These are phyloP conservation scores for Asterophora lycoperdoides DNA, from an alignment of 768 basidiomycete species.

Conservation along the genomic window DNA sequence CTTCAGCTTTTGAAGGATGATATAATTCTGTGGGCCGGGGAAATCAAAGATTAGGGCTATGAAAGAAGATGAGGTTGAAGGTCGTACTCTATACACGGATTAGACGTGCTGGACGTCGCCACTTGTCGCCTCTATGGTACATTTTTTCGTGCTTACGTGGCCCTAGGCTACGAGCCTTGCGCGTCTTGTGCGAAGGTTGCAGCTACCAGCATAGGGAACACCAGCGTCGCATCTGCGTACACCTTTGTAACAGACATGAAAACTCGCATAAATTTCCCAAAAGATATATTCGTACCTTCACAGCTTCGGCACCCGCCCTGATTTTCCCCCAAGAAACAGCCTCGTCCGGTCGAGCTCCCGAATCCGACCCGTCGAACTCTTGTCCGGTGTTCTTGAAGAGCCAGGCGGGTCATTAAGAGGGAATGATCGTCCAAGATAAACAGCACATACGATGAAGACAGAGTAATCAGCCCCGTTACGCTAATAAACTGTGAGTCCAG, in stretches of 20 bases:
- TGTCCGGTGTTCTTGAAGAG: slow-evolving; percentile 86
- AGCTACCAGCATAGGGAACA: slow-evolving; percentile 92
- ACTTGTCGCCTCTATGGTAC: not conserved
- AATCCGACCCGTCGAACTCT: slow-evolving; percentile 98
- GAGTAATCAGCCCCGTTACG: slow-evolving; percentile 97
- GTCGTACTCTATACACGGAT: slow-evolving; percentile 3
- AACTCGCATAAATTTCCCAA: not conserved
- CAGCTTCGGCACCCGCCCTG: slow-evolving; percentile 73
- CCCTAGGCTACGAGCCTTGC: not conserved
- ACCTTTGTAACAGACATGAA: slow-evolving; percentile 39
- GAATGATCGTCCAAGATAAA: not conserved
- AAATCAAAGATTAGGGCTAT: slow-evolving; percentile 47
- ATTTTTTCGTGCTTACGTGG: not conserved
- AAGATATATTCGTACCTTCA: slow-evolving; percentile 54
- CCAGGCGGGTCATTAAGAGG: not conserved
- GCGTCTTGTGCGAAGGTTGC: slow-evolving; percentile 76
- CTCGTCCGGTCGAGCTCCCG: slow-evolving; percentile 95
- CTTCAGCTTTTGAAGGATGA: slow-evolving; percentile 81
- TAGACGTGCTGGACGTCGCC: not conserved
- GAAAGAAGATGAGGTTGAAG: not conserved
- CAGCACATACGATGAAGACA: slow-evolving; percentile 76
- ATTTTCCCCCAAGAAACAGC: slow-evolving; percentile 99
- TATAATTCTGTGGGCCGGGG: slow-evolving; percentile 79
- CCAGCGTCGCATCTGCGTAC: slow-evolving; percentile 94
- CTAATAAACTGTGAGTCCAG: slow-evolving; percentile 36